Evolutionary conservation across 176 grass and related monocot genomes (phyloP), one percentile per base, ranked within the genome.

Genomic region (Microstegium vimineum): DNA sequence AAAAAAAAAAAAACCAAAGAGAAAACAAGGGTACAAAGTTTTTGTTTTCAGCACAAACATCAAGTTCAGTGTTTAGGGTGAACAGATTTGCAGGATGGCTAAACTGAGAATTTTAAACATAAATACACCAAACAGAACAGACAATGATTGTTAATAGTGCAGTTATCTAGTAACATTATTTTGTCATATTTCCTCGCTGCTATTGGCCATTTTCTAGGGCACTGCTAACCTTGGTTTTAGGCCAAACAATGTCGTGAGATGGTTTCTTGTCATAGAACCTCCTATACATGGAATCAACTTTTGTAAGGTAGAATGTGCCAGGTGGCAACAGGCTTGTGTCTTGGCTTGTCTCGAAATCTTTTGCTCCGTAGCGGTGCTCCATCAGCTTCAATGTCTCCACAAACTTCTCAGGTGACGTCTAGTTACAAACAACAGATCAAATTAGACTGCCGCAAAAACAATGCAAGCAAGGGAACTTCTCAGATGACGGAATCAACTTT

Each of bases 251-350:
- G 46, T 23, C 68, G 7, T 81, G 51, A 4, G 45, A 45, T 0
- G 51, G 62, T 76, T 90, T 92, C 81, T 86, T 87, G 43, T 86
- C 68, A 33, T 94, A 94, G 69, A 86, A 94, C 62, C 92, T 92
- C 56, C 94, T 79, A 69, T 92, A 97, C 94, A 97, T 88, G 20
- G 81, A 80, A 74, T 97, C 95, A 5, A 97, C 90, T 62, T 92
- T 91, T n/a, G 90, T 87, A 56, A 97, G 90, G 34, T 87, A 97
- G 66, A 91, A 94, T 54, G 95, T 89, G 78, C 86, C 95, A 83
- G 83, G 71, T 81, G 86, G 77, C 73, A 94, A 31, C 72, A 97
- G 75, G 42, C 86, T 90, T 40, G 81, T 92, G 31, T 94, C 88
- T 57, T 79, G 63, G 74, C 43, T 92, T 85, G 88, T 94, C 75